A percentile compares a stretch with the other conserved stretches of the same genome.
phyloP scores from a whole-genome alignment of 495 filamentous ascomycete species.

The Aspergillus baeticus region DNA sequence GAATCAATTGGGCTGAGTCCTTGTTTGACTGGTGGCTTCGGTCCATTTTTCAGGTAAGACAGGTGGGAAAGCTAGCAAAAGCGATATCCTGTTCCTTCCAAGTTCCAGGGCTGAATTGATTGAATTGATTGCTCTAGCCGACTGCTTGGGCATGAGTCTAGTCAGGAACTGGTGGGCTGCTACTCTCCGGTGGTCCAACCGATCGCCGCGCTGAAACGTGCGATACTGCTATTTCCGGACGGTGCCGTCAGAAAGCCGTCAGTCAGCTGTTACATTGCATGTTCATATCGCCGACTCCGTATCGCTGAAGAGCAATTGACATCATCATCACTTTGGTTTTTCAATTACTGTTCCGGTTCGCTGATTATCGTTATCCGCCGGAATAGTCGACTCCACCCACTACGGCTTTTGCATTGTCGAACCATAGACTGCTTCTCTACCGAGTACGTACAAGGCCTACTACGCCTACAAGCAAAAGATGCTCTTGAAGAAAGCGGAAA shows the following conservation, averaged over 20 bases:
- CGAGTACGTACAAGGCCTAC: neutral
- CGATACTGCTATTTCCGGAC: slow-evolving; percentile 13
- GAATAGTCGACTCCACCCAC: neutral
- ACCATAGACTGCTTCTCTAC: neutral
- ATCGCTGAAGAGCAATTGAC: neutral
- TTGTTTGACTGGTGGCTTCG: neutral
- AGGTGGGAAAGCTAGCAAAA: neutral
- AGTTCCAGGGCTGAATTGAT: slow-evolving; percentile 2
- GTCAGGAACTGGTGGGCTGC: slow-evolving; percentile 8
- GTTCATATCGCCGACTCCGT: too few species aligned
- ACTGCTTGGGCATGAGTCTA: neutral
- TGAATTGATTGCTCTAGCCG: neutral
- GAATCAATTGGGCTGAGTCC: slow-evolving; percentile 8
- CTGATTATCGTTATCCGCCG: too few species aligned
- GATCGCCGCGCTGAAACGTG: neutral
- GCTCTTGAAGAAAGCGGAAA: slow-evolving; percentile 26
- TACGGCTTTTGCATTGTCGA: neutral
- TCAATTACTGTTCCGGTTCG: too few species aligned
- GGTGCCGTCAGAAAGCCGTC: neutral
- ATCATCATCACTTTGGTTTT: neutral
- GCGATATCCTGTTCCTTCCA: neutral
- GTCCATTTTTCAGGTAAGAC: neutral
- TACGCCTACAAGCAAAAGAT: slow-evolving; percentile 5
- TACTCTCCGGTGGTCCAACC: neutral
- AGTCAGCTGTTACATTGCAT: slow-evolving; percentile 5